phyloP scores from a whole-genome alignment of 768 basidiomycete genomes.

The Kwoniella sp. region DNA sequence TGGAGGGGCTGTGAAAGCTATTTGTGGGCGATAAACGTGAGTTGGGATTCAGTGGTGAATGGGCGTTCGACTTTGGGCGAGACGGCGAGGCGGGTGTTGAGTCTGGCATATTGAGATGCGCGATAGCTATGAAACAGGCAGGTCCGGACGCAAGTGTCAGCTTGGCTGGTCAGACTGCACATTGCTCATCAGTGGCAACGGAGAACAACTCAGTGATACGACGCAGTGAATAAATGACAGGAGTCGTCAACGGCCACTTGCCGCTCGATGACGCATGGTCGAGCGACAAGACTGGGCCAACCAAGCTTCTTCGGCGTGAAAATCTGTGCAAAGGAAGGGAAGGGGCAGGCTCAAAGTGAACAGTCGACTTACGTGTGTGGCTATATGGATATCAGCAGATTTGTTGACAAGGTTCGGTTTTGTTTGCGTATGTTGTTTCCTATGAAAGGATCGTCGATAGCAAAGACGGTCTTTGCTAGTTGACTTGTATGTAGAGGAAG shows the following conservation, averaged over 20 bases:
- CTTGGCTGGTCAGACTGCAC: background rate
- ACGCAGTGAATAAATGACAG: too few species aligned
- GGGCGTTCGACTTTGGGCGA: constrained; percentile 12
- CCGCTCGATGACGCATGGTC: background rate
- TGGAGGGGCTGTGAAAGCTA: background rate
- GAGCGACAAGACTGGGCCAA: background rate
- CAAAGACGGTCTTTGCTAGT: too few species aligned
- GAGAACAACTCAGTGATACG: too few species aligned
- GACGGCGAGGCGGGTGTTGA: constrained; percentile 18
- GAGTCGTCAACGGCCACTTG: too few species aligned
- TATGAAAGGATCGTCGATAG: background rate
- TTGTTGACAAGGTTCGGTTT: background rate
- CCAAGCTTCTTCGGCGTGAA: background rate
- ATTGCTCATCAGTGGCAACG: background rate
- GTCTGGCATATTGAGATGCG: constrained; percentile 6
- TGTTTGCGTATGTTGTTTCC: background rate
- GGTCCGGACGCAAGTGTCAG: background rate
- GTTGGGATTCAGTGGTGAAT: constrained; percentile 13
- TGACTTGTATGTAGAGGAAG: background rate
- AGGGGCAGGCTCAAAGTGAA: background rate
- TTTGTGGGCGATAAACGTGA: constrained; percentile 11
- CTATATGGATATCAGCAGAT: background rate
- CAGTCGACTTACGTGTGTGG: background rate
- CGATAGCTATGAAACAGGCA: background rate
- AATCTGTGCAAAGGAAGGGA: background rate